Base-by-base conservation (phyloP, 2,329 filamentous ascomycete species). In the Fusarium praegraminearum region DNA sequence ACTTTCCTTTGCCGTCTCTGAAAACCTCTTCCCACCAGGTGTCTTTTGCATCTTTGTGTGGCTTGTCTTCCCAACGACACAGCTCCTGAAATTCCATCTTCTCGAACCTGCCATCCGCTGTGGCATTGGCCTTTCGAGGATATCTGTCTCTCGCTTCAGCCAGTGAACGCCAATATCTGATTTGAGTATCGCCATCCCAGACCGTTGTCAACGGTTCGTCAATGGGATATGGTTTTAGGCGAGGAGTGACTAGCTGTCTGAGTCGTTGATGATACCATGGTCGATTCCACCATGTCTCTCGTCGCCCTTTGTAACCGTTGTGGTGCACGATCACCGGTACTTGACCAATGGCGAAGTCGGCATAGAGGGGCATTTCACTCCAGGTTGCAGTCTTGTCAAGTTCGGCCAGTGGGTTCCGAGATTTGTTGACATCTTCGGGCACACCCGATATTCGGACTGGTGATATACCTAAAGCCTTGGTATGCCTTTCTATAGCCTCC, bases 21-120 rank as follows among this genome's bases (percentile, higher is more conserved):
- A 64, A 56, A 0, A 57, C 8, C 2, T 64, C 61, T 15, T 64
- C 61, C n/a, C 54, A 56, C 59, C 51, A 64, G 1, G 32, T n/a
- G 1, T 33, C 22, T 12, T 7, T 50, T 5, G 32, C 46, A 18
- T 26, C 10, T 18, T 16, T 35, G 2, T n/a, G 32, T 13, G 46
- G 32, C 32, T 50, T 50, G 0, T 12, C 16, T 7, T 35, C 32
- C 20, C 20, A 55, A 1, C 3, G 24, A 5, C 61, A 64, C 0
- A 22, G 24, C 7, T 32, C 22, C 0, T 33, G 10, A 6, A 30
- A 3, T 3, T 38, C 26, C 50, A 64, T 45, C 9, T 38, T 64
- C 0, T 5, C 3, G 10, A 57, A 64, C 5, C 61, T 57, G 0
- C 18, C 30, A 9, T 47, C 24, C 0, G 32, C 60, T 5, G 60